Evolutionary conservation across 1,284 basidiomycete species (phyloP).

Genomic region (Waitea zeae): DNA sequence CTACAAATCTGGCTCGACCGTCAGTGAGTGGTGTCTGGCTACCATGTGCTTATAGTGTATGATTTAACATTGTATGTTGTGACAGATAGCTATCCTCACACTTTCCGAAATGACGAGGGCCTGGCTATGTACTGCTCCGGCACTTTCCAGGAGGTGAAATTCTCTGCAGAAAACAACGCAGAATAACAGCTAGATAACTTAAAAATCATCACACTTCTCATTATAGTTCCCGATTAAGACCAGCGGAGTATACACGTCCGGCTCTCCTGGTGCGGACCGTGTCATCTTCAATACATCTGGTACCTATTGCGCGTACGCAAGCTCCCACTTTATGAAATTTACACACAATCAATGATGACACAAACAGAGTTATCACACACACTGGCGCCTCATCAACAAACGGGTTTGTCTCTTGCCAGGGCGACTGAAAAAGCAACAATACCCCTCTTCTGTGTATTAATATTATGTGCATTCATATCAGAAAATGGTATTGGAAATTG

Average conservation of each 20-base stretch:
- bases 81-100: slow-evolving; percentile 10
- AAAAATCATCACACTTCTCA: too few species aligned
- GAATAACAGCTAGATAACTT: background rate
- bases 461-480: too few species aligned
- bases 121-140: background rate
- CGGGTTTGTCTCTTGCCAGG: background rate
- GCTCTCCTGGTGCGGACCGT: slow-evolving; percentile 13
- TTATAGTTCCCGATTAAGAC: slow-evolving; percentile 12
- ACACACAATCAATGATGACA: background rate
- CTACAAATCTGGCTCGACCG: slow-evolving; percentile 8
- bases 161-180: background rate
- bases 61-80: too few species aligned
- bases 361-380: background rate
- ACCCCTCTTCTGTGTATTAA: too few species aligned
- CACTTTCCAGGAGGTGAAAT: background rate
- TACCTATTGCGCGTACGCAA: slow-evolving; percentile 12
- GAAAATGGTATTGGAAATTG: too few species aligned
- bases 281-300: slow-evolving; percentile 12
- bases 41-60: too few species aligned
- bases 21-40: too few species aligned
- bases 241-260: slow-evolving; percentile 11
- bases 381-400: background rate
- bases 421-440: too few species aligned
- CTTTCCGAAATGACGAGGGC: background rate
- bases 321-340: background rate